Conservation (phyloP, 129 eudicot genomes). For the Sambucus nigra region DNA sequence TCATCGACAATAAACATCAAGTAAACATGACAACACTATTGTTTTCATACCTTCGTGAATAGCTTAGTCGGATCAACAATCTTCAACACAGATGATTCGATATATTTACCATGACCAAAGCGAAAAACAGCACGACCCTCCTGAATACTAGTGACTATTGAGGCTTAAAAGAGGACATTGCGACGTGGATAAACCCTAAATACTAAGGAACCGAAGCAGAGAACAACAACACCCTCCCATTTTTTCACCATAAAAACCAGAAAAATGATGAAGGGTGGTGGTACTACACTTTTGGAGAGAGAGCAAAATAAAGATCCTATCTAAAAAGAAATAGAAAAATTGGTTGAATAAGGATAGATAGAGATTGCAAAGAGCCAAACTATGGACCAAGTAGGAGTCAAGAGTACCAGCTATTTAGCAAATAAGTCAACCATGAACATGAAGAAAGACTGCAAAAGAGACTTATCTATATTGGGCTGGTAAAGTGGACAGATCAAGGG, state of each 20-base stretch:
- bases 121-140: constrained; percentile 5
- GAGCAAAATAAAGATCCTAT: constrained; percentile 12
- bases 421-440: background rate
- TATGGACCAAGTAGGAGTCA: background rate
- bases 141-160: background rate
- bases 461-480: background rate
- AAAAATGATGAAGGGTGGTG: constrained; percentile 29
- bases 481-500: background rate
- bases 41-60: constrained; percentile 36
- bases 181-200: constrained; percentile 2
- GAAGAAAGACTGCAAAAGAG: background rate
- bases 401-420: constrained; percentile 2
- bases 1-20: too few species aligned
- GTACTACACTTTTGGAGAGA: constrained; percentile 1
- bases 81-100: background rate
- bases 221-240: constrained; percentile 23
- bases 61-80: constrained; percentile 37
- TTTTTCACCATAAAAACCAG: constrained; percentile 35
- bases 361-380: background rate
- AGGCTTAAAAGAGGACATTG: constrained; percentile 8
- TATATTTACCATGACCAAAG: background rate
- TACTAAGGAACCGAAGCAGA: constrained; percentile 3
- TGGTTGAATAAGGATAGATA: background rate
- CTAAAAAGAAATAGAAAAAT: constrained; percentile 3
- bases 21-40: too few species aligned